Base-by-base conservation (phyloP, 1,284 basidiomycete species). In the Mycosarcoma mackinlayi region DNA sequence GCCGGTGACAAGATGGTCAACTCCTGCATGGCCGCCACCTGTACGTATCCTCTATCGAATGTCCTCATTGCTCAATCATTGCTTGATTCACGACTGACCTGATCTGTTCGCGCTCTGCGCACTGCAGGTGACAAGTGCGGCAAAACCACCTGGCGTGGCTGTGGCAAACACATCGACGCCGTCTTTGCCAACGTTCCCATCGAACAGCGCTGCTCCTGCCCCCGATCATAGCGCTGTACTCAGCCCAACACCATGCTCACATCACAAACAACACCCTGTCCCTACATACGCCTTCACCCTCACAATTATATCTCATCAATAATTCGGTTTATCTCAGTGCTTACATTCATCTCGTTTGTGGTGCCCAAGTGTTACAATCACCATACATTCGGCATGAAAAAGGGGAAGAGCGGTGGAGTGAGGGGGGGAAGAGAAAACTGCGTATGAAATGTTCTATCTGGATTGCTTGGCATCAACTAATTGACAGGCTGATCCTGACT, bases 401-500 rank as follows among this genome's bases (percentile, higher is more conserved):
- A 31, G 28, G 23, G 37, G 37, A 11, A 24, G 57, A 56, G 57
- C 53, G 52, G 57, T 60, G 56, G 28, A n/a, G n/a, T n/a, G n/a
- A n/a, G n/a, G n/a, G n/a, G n/a, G n/a, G n/a, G n/a, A n/a, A n/a
- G n/a, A n/a, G n/a, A n/a, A n/a, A n/a, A n/a, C n/a, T n/a, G n/a
- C n/a, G n/a, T n/a, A n/a, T n/a, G 16, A 19, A 21, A 18, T 10
- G 16, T 47, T 31, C 24, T 40, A 35, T 40, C 8, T 13, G 6
- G 27, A 4, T 28, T 8, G 6, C 13, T 10, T n/a, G n/a, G n/a
- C n/a, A 2, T 11, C 9, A 21, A 45, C 41, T 52, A 75, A 44
- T 75, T 75, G 41, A 75, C 73, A 18, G 73, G 73, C 54, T 73
- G 73, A 28, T 75, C 73, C 44, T 72, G 68, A 27, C 50, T 73